Evolutionary conservation across 345 rosid species (phyloP).

Genomic region (Capsella bursapastoris): DNA sequence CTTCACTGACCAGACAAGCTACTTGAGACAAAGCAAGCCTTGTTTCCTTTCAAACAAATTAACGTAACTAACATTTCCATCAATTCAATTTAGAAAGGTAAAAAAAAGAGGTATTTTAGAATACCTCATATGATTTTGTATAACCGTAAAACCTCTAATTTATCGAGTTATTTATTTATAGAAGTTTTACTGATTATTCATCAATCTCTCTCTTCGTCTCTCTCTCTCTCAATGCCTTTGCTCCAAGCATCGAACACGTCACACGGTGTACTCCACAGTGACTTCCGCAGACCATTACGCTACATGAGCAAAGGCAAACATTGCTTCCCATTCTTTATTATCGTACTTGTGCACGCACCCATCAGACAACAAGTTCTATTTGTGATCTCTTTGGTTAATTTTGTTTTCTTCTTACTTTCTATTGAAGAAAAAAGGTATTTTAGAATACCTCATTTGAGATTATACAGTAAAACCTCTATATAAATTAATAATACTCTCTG

Average conservation of each 20-base stretch:
- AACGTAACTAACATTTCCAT: too few species aligned
- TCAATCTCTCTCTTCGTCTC: neutral
- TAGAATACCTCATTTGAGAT: too few species aligned
- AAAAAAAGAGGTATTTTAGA: neutral
- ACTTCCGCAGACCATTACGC: neutral
- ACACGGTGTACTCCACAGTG: neutral
- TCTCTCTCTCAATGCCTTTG: neutral
- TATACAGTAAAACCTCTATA: too few species aligned
- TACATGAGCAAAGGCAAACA: neutral
- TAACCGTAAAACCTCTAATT: neutral
- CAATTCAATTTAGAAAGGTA: too few species aligned
- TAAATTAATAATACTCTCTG: too few species aligned
- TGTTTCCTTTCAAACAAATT: too few species aligned
- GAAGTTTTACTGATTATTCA: neutral
- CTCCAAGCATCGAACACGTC: neutral
- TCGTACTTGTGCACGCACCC: too few species aligned
- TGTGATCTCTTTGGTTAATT: too few species aligned
- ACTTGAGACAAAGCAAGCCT: too few species aligned
- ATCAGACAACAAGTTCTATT: too few species aligned
- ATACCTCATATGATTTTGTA: neutral
- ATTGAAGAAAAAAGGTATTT: too few species aligned
- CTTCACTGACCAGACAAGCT: neutral
- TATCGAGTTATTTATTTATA: neutral
- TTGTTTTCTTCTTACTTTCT: too few species aligned
- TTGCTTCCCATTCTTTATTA: neutral